These are phyloP conservation scores for Triticum timopheevii DNA, from an alignment of 176 grass and related monocot species.

Conservation along the genomic window DNA sequence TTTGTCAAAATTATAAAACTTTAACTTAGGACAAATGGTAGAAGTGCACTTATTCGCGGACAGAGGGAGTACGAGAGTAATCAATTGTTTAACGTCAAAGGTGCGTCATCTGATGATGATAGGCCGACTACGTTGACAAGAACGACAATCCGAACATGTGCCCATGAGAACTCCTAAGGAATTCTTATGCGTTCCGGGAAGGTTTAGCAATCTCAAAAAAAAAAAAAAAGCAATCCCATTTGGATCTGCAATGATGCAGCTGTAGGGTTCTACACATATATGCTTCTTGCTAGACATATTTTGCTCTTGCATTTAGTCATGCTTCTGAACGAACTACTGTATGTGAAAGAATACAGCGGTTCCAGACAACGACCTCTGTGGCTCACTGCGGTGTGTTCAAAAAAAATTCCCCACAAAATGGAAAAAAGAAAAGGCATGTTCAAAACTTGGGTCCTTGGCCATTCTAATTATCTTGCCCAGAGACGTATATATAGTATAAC, in stretches of 20 bases:
- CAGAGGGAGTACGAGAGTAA: no score
- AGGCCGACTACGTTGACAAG: not conserved
- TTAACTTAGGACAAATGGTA: no score
- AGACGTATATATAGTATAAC: constrained; percentile 54
- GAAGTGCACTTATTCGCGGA: no score
- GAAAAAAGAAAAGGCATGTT: not conserved
- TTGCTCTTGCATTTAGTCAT: not conserved
- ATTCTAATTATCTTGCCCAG: constrained; percentile 30
- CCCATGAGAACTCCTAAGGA: not conserved
- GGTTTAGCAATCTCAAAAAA: not conserved
- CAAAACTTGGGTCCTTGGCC: constrained; percentile 28
- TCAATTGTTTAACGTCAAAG: not conserved
- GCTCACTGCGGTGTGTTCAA: constrained; percentile 8
- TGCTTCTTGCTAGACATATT: not conserved
- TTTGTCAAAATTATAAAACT: no score
- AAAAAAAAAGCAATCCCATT: not conserved
- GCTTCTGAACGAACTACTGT: constrained; percentile 16
- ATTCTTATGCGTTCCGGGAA: not conserved
- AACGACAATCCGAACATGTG: not conserved
- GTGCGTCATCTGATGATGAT: not conserved
- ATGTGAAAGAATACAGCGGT: constrained; percentile 22
- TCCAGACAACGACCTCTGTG: not conserved
- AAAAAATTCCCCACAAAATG: no score
- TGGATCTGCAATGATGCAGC: not conserved
- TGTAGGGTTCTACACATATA: no score